A percentile compares a stretch with the other conserved stretches of the same genome.
These are phyloP conservation scores for Juncus effusus DNA, from an alignment of 176 grass and related monocot genomes.

Conservation along the genomic window DNA sequence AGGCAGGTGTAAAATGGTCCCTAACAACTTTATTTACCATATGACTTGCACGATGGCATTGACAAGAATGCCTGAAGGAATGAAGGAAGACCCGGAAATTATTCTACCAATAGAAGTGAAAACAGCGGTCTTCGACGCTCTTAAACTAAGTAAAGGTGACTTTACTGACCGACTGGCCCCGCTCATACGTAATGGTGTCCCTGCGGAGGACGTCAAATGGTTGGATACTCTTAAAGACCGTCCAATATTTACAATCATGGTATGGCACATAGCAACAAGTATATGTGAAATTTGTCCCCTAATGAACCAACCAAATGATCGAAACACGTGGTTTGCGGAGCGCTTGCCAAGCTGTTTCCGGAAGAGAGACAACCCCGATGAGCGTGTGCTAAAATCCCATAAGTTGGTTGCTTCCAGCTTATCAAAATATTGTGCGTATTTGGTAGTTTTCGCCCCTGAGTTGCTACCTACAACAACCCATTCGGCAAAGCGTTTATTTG, in stretches of 20 bases:
- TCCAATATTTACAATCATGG: slow-evolving; percentile 28
- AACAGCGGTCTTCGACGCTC: neutral
- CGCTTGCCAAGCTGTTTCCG: too few species aligned
- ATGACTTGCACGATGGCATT: neutral
- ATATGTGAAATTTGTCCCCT: neutral
- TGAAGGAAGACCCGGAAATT: neutral
- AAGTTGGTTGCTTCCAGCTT: slow-evolving; percentile 1
- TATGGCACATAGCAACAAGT: slow-evolving; percentile 39
- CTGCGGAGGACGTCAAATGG: neutral
- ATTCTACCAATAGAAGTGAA: neutral
- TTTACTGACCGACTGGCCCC: neutral
- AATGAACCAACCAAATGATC: neutral
- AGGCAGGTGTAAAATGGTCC: neutral
- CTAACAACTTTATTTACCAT: neutral
- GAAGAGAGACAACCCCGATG: neutral
- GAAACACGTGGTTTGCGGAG: too few species aligned
- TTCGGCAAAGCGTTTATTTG: slow-evolving; percentile 16
- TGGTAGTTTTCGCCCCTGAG: slow-evolving; percentile 37
- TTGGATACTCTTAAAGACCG: neutral
- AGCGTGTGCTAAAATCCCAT: neutral
- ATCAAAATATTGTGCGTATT: slow-evolving; percentile 39
- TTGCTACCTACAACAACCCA: slow-evolving; percentile 21
- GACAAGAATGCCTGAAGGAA: neutral
- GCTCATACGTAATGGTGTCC: neutral
- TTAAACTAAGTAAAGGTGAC: neutral